phyloP scores from a whole-genome alignment of 2,329 filamentous ascomycete genomes.

The Capronia epimyces region DNA sequence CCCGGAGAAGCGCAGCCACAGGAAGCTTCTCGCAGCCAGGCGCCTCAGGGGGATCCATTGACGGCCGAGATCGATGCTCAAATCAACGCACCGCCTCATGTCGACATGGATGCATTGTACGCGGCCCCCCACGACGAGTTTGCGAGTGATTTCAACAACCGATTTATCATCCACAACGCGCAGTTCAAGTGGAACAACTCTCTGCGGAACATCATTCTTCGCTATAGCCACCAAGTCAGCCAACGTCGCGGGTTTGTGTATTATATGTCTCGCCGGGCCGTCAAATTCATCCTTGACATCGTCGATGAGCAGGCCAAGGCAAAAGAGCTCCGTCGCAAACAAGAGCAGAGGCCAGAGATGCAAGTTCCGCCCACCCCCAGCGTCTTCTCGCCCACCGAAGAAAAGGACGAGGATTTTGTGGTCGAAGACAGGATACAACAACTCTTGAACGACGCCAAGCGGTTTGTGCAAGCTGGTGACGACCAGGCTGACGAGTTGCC shows the following conservation, averaged over 20 bases:
- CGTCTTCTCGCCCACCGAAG: constrained; percentile 35
- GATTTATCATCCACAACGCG: constrained; percentile 95
- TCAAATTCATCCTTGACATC: constrained; percentile 97
- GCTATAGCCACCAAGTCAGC: constrained; percentile 95
- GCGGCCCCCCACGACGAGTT: constrained; percentile 71
- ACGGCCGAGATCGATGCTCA: constrained; percentile 37
- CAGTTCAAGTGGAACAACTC: constrained; percentile 99
- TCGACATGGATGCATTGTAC: constrained; percentile 53
- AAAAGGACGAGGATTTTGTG: constrained; percentile 58
- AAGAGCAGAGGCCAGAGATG: constrained; percentile 11
- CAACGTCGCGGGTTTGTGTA: constrained; percentile 95
- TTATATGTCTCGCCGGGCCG: constrained; percentile 88
- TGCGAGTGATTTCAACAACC: constrained; percentile 92
- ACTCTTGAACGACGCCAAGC: constrained; percentile 75
- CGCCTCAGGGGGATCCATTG: constrained; percentile 27
- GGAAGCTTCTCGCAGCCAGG: constrained; percentile 23
- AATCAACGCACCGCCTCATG: constrained; percentile 48
- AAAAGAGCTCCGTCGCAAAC: constrained; percentile 42
- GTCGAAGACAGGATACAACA: constrained; percentile 82
- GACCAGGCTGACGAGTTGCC: constrained; percentile 33
- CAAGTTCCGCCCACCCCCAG: constrained; percentile 17
- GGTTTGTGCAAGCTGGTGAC: constrained; percentile 71
- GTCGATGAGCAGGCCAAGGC: constrained; percentile 86
- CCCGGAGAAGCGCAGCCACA: constrained; percentile 42
- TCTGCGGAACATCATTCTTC: constrained; percentile 87